Percentiles rank a stretch among this genome's conserved stretches.
These are phyloP conservation scores for Aspergillus candidus DNA, from an alignment of 2,329 filamentous ascomycete genomes.

Conservation along the genomic window DNA sequence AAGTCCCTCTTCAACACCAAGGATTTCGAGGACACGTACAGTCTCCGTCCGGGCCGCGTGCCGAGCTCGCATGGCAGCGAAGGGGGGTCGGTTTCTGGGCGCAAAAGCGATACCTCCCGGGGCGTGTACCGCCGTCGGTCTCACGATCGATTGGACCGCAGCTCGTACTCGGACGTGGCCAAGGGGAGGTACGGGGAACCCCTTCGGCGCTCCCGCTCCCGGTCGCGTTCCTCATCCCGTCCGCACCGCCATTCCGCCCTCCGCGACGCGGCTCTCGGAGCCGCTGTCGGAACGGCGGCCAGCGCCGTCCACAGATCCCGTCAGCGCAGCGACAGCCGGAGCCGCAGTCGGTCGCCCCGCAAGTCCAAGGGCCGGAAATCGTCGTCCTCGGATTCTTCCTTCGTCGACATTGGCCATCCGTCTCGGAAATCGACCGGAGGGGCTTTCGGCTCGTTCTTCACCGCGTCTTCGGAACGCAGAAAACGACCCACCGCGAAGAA, in stretches of 20 bases:
- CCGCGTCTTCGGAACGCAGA: slow-evolving; percentile 50
- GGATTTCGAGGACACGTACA: slow-evolving; percentile 57
- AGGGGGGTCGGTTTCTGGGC: slow-evolving; percentile 22
- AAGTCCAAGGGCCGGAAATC: slow-evolving; percentile 27
- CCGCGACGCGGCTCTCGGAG: slow-evolving; percentile 33
- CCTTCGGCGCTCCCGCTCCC: slow-evolving; percentile 29
- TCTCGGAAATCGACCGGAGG: slow-evolving; percentile 45
- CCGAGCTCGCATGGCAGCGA: slow-evolving; percentile 27
- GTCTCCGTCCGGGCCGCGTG: slow-evolving; percentile 48
- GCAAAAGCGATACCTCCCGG: slow-evolving; percentile 42
- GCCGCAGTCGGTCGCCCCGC: slow-evolving; percentile 33
- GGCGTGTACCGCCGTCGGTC: slow-evolving; percentile 30
- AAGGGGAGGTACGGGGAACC: slow-evolving; percentile 17
- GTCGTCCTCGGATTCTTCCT: slow-evolving; percentile 53
- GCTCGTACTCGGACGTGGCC: slow-evolving; percentile 24
- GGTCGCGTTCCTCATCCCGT: slow-evolving; percentile 36
- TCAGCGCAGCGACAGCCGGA: slow-evolving; percentile 16
- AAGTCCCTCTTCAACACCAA: slow-evolving; percentile 49
- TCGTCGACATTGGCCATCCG: slow-evolving; percentile 60
- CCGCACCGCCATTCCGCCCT: slow-evolving; percentile 23
- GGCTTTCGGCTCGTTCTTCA: slow-evolving; percentile 60
- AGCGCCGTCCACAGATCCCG: slow-evolving; percentile 21
- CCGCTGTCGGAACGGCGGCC: slow-evolving; percentile 28
- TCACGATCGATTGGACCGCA: slow-evolving; percentile 30
- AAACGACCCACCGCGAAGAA: slow-evolving; percentile 41